phyloP scores from a whole-genome alignment of 1,284 basidiomycete genomes.

The Malassezia nana region DNA sequence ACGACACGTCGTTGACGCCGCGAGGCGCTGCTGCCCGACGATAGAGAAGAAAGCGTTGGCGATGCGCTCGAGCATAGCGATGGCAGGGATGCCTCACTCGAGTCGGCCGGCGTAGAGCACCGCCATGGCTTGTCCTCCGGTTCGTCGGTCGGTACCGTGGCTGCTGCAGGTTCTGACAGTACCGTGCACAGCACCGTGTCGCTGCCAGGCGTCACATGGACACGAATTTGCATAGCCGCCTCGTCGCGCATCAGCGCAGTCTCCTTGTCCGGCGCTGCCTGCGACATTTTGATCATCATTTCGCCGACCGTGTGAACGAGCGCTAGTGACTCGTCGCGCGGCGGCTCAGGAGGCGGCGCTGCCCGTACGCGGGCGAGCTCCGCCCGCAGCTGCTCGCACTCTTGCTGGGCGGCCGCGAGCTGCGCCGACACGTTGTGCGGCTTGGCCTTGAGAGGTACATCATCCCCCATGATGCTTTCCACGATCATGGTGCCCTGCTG shows the following conservation, averaged over 20 bases:
- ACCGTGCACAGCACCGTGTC: constrained; percentile 5
- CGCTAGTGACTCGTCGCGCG: neutral
- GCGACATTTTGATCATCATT: neutral
- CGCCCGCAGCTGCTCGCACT: constrained; percentile 11
- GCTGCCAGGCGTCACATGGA: neutral
- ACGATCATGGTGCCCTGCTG: constrained; percentile 9
- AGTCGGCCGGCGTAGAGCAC: constrained; percentile 7
- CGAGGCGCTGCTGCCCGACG: neutral
- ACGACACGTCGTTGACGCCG: constrained; percentile 11
- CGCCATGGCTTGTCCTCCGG: constrained; percentile 4
- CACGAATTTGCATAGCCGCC: neutral
- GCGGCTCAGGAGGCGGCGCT: neutral
- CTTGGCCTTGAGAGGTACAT: neutral
- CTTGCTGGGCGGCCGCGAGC: neutral
- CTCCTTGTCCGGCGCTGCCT: constrained; percentile 4
- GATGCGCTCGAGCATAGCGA: constrained; percentile 13
- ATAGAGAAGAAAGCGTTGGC: constrained; percentile 10
- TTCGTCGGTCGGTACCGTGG: neutral
- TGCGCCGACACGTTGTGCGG: constrained; percentile 4
- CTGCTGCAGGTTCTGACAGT: neutral
- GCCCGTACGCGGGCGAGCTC: neutral
- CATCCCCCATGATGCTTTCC: constrained; percentile 6
- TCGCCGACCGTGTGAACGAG: constrained; percentile 6
- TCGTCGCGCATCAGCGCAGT: constrained; percentile 1
- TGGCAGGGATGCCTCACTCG: constrained; percentile 15